These are phyloP conservation scores for Xylariales sp. DNA, from an alignment of 2,329 filamentous ascomycete species.

Conservation along the genomic window DNA sequence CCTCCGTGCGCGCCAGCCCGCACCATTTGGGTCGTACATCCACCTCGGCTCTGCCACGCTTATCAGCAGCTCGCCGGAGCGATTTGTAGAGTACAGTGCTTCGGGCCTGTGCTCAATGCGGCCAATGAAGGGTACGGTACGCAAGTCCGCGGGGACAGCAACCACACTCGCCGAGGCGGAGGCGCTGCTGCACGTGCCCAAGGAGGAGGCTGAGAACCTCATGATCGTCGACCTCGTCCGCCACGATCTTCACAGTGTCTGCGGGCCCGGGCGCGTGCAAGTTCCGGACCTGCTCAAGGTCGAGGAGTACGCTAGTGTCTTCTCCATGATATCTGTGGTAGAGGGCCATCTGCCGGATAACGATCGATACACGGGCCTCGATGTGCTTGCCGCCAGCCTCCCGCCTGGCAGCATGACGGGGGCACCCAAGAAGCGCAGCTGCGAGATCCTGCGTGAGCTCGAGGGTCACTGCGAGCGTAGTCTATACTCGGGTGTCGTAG, in stretches of 20 bases:
- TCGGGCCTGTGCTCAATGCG: slow-evolving; percentile 69
- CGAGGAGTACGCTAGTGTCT: slow-evolving; percentile 88
- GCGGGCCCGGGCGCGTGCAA: slow-evolving; percentile 65
- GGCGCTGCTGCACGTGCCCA: slow-evolving; percentile 69
- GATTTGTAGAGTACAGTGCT: slow-evolving; percentile 63
- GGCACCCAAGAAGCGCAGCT: slow-evolving; percentile 89
- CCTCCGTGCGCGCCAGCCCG: slow-evolving; percentile 68
- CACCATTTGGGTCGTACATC: slow-evolving; percentile 81
- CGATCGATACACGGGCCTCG: slow-evolving; percentile 56
- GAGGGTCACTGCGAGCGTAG: slow-evolving; percentile 63
- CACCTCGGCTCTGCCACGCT: slow-evolving; percentile 67
- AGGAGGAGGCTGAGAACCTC: slow-evolving; percentile 91
- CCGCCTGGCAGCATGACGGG: slow-evolving; percentile 96
- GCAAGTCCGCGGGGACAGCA: slow-evolving; percentile 61
- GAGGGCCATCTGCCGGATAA: slow-evolving; percentile 56
- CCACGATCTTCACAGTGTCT: slow-evolving; percentile 85
- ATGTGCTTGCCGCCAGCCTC: slow-evolving; percentile 71
- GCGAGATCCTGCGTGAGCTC: slow-evolving; percentile 70
- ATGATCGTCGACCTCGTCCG: slow-evolving; percentile 98
- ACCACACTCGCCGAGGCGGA: slow-evolving; percentile 70
- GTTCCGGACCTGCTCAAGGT: slow-evolving; percentile 80
- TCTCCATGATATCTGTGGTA: slow-evolving; percentile 86
- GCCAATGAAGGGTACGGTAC: slow-evolving; percentile 96
- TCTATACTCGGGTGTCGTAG: slow-evolving; percentile 83
- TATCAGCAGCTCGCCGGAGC: slow-evolving; percentile 81